These are phyloP conservation scores for Aspergillus unguis DNA, from an alignment of 2,329 filamentous ascomycete genomes.

Conservation along the genomic window DNA sequence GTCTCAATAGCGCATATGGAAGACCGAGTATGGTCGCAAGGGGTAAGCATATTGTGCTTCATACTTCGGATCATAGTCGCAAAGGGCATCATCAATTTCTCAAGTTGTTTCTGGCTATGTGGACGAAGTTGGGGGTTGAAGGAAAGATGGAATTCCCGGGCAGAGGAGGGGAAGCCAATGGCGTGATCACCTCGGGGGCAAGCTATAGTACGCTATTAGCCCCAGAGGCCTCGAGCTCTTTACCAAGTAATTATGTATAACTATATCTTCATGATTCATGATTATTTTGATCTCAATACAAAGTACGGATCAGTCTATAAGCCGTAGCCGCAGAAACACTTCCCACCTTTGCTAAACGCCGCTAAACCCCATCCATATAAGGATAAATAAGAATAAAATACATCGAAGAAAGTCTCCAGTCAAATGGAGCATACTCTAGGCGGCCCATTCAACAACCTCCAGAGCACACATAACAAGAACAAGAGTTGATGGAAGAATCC, in stretches of 20 bases:
- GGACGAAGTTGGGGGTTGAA: neutral
- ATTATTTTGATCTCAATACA: constrained; percentile 2
- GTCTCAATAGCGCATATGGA: neutral
- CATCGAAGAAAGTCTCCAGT: neutral
- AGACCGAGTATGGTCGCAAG: neutral
- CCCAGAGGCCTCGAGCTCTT: neutral
- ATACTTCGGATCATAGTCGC: constrained; percentile 1
- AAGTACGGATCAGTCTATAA: neutral
- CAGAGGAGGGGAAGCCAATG: constrained; percentile 11
- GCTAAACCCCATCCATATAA: neutral
- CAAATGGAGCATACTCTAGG: constrained; percentile 7
- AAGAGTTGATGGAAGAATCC: constrained; percentile 91
- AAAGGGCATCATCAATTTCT: neutral
- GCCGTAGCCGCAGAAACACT: neutral
- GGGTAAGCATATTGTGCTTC: neutral
- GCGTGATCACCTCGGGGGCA: constrained; percentile 4
- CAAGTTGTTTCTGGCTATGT: neutral
- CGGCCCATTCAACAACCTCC: constrained; percentile 87
- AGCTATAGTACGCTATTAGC: constrained; percentile 2
- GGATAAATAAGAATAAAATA: constrained; percentile 1
- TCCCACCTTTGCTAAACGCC: neutral
- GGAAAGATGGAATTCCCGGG: neutral
- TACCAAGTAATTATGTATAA: no score
- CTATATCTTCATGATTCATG: neutral
- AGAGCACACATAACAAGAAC: constrained; percentile 86